Conservation (phyloP, 2,329 filamentous ascomycete genomes). For the Sporothrix brasiliensis region DNA sequence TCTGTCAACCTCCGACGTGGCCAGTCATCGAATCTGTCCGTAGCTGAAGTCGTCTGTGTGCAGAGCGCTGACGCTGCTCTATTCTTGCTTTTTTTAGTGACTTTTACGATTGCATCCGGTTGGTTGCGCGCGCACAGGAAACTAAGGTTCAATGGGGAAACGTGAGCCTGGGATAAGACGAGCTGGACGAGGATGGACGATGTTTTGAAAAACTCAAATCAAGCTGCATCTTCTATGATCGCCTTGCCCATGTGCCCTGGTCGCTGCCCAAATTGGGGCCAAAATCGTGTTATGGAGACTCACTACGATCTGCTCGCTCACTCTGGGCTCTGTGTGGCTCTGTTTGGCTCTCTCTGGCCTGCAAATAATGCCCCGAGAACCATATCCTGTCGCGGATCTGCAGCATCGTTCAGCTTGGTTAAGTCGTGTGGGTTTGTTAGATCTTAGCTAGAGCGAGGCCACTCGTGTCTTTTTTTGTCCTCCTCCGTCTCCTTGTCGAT, state of each 20-base stretch:
- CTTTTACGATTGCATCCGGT: too few species aligned
- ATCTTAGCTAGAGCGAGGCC: too few species aligned
- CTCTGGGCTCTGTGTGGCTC: too few species aligned
- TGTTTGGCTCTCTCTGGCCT: too few species aligned
- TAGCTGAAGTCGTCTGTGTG: neutral
- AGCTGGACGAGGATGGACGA: neutral
- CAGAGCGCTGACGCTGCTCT: neutral
- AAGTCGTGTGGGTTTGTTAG: neutral
- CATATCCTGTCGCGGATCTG: conserved; percentile 22
- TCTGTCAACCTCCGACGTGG: neutral
- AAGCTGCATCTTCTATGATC: neutral
- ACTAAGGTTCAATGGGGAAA: neutral
- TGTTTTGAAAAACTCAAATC: conserved; percentile 9
- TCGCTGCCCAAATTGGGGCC: neutral
- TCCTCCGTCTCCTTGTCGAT: neutral
- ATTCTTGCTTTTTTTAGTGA: neutral
- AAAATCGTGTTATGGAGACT: conserved; percentile 19
- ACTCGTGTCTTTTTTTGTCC: neutral
- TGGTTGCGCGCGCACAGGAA: neutral
- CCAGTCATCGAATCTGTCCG: neutral
- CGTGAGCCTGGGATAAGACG: too few species aligned
- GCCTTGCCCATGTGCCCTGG: neutral
- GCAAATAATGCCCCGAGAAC: neutral
- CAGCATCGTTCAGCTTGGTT: neutral
- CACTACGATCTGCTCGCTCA: neutral